Conservation (phyloP, 352 stramenopile genomes). For the Aphanomyces astaci region DNA sequence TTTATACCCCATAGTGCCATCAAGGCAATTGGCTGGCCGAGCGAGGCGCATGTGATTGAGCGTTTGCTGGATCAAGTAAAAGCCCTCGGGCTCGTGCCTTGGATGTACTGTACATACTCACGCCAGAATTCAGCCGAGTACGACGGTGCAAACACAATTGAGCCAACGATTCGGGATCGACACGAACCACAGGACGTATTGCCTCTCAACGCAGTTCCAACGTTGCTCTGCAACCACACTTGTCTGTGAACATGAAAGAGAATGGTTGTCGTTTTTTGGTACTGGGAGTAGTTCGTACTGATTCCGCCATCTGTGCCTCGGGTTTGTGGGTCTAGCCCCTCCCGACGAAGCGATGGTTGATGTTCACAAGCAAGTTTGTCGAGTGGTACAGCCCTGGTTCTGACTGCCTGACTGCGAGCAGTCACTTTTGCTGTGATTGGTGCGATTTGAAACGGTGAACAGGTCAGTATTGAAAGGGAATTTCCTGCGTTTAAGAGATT, state of each 20-base stretch:
- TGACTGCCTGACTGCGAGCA: too few species aligned
- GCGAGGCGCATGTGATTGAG: constrained; percentile 4
- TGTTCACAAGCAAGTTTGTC: too few species aligned
- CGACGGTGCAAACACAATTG: background rate
- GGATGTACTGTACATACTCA: background rate
- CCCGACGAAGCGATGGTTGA: background rate
- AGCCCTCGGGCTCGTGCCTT: background rate
- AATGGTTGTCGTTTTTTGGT: too few species aligned
- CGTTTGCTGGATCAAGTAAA: constrained; percentile 18
- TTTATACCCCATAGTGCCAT: constrained; percentile 7
- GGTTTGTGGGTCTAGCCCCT: too few species aligned
- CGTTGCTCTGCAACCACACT: background rate
- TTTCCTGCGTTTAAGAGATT: background rate
- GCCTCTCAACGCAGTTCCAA: background rate
- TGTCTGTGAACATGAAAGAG: too few species aligned
- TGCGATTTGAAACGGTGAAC: too few species aligned
- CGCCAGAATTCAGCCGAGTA: constrained; percentile 19
- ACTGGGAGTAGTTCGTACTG: too few species aligned
- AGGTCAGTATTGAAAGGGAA: background rate
- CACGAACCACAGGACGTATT: background rate
- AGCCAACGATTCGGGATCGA: background rate
- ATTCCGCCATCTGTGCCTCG: too few species aligned
- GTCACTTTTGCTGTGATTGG: too few species aligned
- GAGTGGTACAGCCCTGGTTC: too few species aligned
- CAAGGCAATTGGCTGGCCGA: background rate